A percentile compares a stretch with the other conserved stretches of the same genome.
These are phyloP conservation scores for Hamigera avellanea DNA, from an alignment of 495 filamentous ascomycete genomes.

Conservation along the genomic window DNA sequence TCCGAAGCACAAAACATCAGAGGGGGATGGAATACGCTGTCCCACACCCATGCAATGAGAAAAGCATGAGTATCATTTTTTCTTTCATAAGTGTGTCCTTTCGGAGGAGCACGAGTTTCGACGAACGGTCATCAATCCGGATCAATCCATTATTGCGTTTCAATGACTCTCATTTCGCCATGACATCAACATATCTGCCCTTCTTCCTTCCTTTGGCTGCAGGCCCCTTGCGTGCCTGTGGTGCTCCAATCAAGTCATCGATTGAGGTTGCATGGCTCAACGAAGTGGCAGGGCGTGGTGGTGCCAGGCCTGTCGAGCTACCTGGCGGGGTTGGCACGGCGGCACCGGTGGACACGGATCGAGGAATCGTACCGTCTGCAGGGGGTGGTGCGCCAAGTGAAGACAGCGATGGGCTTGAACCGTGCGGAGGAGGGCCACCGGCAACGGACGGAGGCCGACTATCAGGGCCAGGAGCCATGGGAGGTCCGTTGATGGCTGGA, in stretches of 20 bases:
- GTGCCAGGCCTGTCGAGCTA: constrained; percentile 16
- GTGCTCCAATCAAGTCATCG: constrained; percentile 69
- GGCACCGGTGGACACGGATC: constrained; percentile 27
- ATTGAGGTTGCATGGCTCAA: constrained; percentile 75
- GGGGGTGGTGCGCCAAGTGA: constrained; percentile 22
- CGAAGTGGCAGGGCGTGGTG: constrained; percentile 47
- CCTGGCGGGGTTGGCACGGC: constrained; percentile 20
- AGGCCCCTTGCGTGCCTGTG: constrained; percentile 52
- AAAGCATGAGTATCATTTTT: too few species aligned
- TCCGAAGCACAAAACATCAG: too few species aligned
- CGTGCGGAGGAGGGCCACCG: constrained; percentile 18
- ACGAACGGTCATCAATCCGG: too few species aligned
- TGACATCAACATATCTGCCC: constrained; percentile 85
- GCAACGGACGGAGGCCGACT: constrained; percentile 9
- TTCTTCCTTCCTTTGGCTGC: constrained; percentile 67
- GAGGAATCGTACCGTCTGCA: constrained; percentile 12
- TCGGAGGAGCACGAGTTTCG: too few species aligned
- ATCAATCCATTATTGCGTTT: background rate
- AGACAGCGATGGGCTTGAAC: constrained; percentile 29
- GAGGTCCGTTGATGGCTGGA: constrained; percentile 15
- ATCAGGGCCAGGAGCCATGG: constrained; percentile 9
- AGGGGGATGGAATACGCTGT: too few species aligned
- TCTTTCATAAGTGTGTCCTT: too few species aligned
- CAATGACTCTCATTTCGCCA: constrained; percentile 43
- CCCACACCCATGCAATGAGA: too few species aligned